These are phyloP conservation scores for Heteromeles arbutifolia DNA, from an alignment of 306 rosid species.

Conservation along the genomic window DNA sequence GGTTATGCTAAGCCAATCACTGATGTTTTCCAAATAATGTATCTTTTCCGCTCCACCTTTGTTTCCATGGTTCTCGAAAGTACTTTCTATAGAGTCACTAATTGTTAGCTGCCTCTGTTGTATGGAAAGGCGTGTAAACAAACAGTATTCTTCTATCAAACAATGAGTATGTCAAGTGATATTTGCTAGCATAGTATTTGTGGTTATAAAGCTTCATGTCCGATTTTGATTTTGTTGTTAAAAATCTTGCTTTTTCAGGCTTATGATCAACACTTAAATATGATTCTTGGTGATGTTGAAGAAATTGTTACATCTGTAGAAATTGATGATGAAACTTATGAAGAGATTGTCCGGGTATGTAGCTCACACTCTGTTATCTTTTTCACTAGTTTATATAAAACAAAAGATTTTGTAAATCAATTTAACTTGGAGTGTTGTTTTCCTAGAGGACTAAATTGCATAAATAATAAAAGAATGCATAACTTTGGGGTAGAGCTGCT, in stretches of 20 bases:
- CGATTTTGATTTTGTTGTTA: constrained; percentile 3
- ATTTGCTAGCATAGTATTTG: background rate
- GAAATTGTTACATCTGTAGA: constrained; percentile 89
- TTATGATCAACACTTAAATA: constrained; percentile 97
- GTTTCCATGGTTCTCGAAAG: background rate
- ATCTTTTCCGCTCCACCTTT: background rate
- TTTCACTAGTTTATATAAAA: background rate
- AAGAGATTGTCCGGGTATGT: constrained; percentile 98
- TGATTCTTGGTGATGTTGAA: constrained; percentile 99
- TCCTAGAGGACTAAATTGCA: background rate
- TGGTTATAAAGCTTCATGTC: background rate
- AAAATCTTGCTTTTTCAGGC: constrained; percentile 57
- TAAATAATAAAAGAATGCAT: background rate
- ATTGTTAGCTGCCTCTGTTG: background rate
- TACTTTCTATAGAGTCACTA: background rate
- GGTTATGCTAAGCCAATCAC: background rate
- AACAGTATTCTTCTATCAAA: background rate
- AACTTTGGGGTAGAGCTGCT: background rate
- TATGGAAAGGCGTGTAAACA: no score
- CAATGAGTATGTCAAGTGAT: background rate
- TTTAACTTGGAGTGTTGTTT: background rate
- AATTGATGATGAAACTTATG: constrained; percentile 96
- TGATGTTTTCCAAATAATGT: background rate
- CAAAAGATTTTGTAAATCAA: no score
- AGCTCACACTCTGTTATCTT: background rate